Conservation (phyloP, 2,329 filamentous ascomycete species). For the Diaporthe aspalathi region DNA sequence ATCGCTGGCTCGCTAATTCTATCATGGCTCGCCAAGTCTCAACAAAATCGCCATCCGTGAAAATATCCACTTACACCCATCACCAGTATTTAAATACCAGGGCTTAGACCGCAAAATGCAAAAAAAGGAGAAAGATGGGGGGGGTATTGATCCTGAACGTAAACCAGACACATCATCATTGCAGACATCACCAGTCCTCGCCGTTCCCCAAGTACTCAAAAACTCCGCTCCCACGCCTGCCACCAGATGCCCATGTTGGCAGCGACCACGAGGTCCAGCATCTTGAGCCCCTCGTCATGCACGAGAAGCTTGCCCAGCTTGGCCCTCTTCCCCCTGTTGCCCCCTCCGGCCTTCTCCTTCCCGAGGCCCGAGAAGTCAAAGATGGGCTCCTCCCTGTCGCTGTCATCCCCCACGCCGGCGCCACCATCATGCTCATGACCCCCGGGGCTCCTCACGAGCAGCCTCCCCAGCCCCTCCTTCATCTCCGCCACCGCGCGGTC, state of each 20-base stretch:
- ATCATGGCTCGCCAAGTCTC: constrained; percentile 3
- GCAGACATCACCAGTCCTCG: background rate
- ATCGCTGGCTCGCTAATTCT: constrained; percentile 16
- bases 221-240: constrained; percentile 79
- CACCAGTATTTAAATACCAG: background rate
- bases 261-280: constrained; percentile 92
- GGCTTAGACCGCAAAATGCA: background rate
- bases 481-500: constrained; percentile 45
- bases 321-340: constrained; percentile 84
- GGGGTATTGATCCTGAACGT: constrained; percentile 33
- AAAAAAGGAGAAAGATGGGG: background rate
- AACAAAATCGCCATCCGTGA: background rate
- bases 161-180: constrained; percentile 1
- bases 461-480: constrained; percentile 54
- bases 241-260: constrained; percentile 95
- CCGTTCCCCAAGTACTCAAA: constrained; percentile 39
- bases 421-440: constrained; percentile 52
- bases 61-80: background rate
- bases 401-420: constrained; percentile 45
- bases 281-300: constrained; percentile 89
- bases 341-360: constrained; percentile 85
- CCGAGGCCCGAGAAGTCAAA: constrained; percentile 79
- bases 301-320: constrained; percentile 96
- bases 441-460: constrained; percentile 47
- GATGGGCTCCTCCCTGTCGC: constrained; percentile 52